Evolutionary conservation across 2,329 filamentous ascomycete genomes (phyloP), one percentile per base, ranked within the genome.

Genomic region (Pseudogymnoascus sp.): DNA sequence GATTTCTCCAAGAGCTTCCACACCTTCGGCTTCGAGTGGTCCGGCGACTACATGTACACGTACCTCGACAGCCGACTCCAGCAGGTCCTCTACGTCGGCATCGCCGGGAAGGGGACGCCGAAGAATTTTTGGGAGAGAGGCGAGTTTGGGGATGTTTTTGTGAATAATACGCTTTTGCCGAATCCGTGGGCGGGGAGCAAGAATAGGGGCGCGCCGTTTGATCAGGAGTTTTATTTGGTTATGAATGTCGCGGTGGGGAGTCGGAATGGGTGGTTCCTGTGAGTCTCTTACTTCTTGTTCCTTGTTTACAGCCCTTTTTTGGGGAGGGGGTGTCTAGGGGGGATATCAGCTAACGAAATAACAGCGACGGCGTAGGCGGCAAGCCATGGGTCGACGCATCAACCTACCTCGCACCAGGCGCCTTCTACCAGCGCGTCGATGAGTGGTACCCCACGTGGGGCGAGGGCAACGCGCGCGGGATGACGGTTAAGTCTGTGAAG

Each of bases 21-120:
- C 71, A 84, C 79, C 1, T 85, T 77, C 66, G 82, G 81, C 4
- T 67, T 84, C 14, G 80, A 83, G 67, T 84, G 82, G 82, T 77
- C 75, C 1, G 74, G 79, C 61, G 76, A 79, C 45, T 83, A 83
- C 72, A 74, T 84, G 19, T 83, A 80, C 73, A 82, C 80, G 25
- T 84, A 81, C 69, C 72, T 83, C 39, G 79, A 84, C 70, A 77
- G 73, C 68, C 75, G 77, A 14, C 71, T 79, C 13, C 71, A 73
- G 16, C 74, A 78, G 67, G 76, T 78, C 65, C 68, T 77, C 54
- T 77, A 76, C 65, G 68, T 76, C 14, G 73, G 73, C 10, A 77
- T 79, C 67, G 69, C 70, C n/a, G 62, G 66, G 23, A 68, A 72
- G 63, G 4, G 64, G 31, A 67, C 66, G 61, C 63, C 66, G 19